A percentile compares a stretch with the other conserved stretches of the same genome.
Conservation (phyloP, 2,329 filamentous ascomycete genomes). For the Penicillium hordei region DNA sequence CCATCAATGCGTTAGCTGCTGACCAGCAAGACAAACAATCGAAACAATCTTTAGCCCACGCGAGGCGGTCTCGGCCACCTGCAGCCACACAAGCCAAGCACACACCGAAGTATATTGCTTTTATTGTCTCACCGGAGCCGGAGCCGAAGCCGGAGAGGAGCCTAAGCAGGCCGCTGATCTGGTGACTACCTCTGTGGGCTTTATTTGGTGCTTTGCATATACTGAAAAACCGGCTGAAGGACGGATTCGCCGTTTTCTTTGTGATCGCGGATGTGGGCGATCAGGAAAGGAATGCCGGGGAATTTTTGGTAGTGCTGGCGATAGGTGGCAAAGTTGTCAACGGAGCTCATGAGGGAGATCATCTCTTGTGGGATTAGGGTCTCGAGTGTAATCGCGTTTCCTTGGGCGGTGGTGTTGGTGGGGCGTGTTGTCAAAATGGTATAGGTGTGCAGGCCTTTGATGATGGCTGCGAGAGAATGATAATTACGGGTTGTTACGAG, state of each 20-base stretch:
- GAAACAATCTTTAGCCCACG: slow-evolving; percentile 3
- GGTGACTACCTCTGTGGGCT: background rate
- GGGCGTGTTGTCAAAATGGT: slow-evolving; percentile 27
- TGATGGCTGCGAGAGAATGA: slow-evolving; percentile 39
- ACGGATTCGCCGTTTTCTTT: slow-evolving; percentile 28
- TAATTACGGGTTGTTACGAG: slow-evolving; percentile 37
- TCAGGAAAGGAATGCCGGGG: slow-evolving; percentile 42
- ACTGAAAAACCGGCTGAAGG: slow-evolving; percentile 32
- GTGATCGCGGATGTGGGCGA: slow-evolving; percentile 39
- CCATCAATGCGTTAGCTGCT: background rate
- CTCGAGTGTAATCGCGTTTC: slow-evolving; percentile 23
- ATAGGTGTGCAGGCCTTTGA: slow-evolving; percentile 39
- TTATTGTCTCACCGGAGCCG: slow-evolving; percentile 4
- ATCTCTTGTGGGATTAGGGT: slow-evolving; percentile 27
- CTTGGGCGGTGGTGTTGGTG: slow-evolving; percentile 12
- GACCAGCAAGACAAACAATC: slow-evolving; percentile 2
- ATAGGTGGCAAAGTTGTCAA: slow-evolving; percentile 38
- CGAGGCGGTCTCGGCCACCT: slow-evolving; percentile 8
- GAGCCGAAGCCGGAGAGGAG: background rate
- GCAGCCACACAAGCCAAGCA: slow-evolving; percentile 20
- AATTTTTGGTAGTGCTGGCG: slow-evolving; percentile 32
- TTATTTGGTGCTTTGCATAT: slow-evolving; percentile 17
- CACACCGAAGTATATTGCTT: background rate
- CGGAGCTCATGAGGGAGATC: slow-evolving; percentile 29
- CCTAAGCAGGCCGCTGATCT: slow-evolving; percentile 2